phyloP scores from a whole-genome alignment of 257 asterid species.

The Jaltomata sinuosa region DNA sequence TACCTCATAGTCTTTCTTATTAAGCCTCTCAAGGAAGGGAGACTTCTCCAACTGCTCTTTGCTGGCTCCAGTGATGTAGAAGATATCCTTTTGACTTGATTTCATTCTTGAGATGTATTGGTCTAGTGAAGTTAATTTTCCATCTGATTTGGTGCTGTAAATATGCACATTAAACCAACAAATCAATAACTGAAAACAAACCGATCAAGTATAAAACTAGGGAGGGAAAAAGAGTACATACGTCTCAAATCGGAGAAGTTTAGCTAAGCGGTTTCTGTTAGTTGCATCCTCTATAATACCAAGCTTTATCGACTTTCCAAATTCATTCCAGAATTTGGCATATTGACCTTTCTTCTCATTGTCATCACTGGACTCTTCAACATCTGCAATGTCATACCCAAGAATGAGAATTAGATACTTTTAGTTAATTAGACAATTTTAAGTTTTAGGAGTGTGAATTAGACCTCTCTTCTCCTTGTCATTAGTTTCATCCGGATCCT shows the following conservation, averaged over 20 bases:
- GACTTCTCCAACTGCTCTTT: conserved; percentile 95
- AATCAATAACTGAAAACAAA: not conserved
- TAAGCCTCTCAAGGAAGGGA: conserved; percentile 90
- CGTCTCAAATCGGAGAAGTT: conserved; percentile 88
- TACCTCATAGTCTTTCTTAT: conserved; percentile 88
- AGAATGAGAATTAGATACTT: not conserved
- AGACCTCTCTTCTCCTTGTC: conserved; percentile 63
- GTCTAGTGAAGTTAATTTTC: conserved; percentile 82
- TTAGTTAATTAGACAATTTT: not conserved
- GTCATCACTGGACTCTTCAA: conserved; percentile 61
- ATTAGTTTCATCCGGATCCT: conserved; percentile 84
- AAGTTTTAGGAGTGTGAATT: not conserved
- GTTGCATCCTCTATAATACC: conserved; percentile 90
- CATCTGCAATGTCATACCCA: conserved; percentile 30
- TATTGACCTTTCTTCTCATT: conserved; percentile 88
- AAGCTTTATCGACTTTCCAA: conserved; percentile 89
- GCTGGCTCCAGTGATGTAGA: conserved; percentile 85
- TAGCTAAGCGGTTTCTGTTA: conserved; percentile 81
- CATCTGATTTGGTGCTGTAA: conserved; percentile 80
- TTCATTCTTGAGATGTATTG: conserved; percentile 95
- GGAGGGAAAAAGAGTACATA: conserved; percentile 16
- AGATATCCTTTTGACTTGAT: conserved; percentile 89
- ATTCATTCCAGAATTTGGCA: conserved; percentile 84
- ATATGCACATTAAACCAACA: not conserved
- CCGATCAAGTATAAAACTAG: not conserved